These are phyloP conservation scores for Lycium ferocissimum DNA, from an alignment of 257 asterid species.

Conservation along the genomic window DNA sequence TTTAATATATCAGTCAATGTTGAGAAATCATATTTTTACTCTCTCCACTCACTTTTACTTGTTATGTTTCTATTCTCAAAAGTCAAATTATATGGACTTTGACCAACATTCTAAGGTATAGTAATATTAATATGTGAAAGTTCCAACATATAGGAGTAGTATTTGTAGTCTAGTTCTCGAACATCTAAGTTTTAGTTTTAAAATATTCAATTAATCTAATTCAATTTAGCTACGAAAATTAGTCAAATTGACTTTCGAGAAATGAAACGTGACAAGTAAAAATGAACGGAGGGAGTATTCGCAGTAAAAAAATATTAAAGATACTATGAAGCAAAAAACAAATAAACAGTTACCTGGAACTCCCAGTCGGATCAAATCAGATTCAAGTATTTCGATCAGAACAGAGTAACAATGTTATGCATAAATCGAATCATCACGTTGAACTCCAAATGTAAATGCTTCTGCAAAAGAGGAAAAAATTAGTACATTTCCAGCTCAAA, in stretches of 20 bases:
- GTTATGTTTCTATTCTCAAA: too few species aligned
- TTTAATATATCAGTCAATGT: not conserved
- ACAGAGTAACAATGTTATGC: not conserved
- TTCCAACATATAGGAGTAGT: too few species aligned
- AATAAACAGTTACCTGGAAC: conserved; percentile 23
- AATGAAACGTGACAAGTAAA: too few species aligned
- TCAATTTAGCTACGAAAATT: too few species aligned
- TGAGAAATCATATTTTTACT: not conserved
- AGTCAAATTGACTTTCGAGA: too few species aligned
- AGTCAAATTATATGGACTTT: too few species aligned
- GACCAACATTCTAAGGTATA: too few species aligned
- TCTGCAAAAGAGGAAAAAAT: not conserved
- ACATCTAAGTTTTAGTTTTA: too few species aligned
- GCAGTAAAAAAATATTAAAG: not conserved
- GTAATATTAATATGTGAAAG: too few species aligned
- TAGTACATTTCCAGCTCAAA: not conserved
- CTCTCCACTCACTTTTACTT: too few species aligned
- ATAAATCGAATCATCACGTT: conserved; percentile 7
- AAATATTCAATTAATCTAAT: too few species aligned
- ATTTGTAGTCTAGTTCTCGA: too few species aligned
- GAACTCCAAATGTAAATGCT: not conserved
- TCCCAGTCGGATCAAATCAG: not conserved
- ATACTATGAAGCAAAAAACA: not conserved
- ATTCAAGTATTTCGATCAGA: not conserved
- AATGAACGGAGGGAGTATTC: not conserved